Conservation (phyloP, 352 stramenopile genomes). For the Globisporangium ultimum region DNA sequence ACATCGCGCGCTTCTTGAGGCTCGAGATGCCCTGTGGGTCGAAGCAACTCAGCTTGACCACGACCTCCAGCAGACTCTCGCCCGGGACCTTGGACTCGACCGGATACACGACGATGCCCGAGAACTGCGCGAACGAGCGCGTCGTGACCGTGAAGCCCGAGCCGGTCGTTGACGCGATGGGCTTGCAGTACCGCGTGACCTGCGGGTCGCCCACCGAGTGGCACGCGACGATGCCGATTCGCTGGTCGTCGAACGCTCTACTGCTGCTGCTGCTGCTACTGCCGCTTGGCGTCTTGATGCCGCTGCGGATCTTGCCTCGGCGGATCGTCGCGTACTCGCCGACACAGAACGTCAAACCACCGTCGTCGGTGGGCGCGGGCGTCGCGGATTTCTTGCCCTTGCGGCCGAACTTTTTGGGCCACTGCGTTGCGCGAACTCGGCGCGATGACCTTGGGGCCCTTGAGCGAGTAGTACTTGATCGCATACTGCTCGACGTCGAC, state of each 20-base stretch:
- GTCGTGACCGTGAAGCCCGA: conserved; percentile 30
- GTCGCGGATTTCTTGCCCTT: conserved; percentile 27
- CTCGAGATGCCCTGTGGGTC: conserved; percentile 39
- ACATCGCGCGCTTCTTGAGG: conserved; percentile 41
- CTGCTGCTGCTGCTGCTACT: conserved; percentile 4
- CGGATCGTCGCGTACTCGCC: conserved; percentile 67
- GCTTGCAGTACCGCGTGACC: conserved; percentile 55
- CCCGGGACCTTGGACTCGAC: conserved; percentile 32
- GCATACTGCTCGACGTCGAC: conserved; percentile 35
- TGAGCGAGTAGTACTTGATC: conserved; percentile 58
- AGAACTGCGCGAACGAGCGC: conserved; percentile 57
- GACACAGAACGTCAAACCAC: conserved; percentile 40
- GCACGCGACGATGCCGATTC: conserved; percentile 61
- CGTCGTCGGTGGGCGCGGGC: conserved; percentile 8
- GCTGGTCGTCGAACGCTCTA: conserved; percentile 31
- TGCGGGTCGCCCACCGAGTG: conserved; percentile 68
- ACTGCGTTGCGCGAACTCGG: conserved; percentile 24
- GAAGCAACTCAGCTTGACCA: conserved; percentile 67
- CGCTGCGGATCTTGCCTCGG: conserved; percentile 25
- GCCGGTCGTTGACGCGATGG: conserved; percentile 29
- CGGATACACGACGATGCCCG: conserved; percentile 58
- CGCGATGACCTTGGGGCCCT: conserved; percentile 17
- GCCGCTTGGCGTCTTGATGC: not conserved
- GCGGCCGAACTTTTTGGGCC: conserved; percentile 35
- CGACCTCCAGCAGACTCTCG: conserved; percentile 48